phyloP scores from a whole-genome alignment of 208 protist species.

The Strigomonas oncopelti region DNA sequence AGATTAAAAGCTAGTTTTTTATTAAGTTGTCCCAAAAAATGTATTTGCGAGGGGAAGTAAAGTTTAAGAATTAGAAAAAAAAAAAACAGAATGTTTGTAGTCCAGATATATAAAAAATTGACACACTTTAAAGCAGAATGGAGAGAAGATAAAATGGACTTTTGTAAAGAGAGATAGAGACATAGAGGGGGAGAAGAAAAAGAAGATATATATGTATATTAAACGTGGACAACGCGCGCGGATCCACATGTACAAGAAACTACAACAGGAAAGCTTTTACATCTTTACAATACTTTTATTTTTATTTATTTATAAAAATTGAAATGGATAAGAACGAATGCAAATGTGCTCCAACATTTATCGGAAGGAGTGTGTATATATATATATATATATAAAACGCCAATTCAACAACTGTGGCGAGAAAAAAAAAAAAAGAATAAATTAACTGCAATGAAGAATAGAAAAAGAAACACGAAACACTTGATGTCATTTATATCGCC shows the following conservation, averaged over 20 bases:
- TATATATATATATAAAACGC: background rate
- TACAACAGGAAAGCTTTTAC: background rate
- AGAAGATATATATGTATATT: background rate
- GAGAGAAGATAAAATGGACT: background rate
- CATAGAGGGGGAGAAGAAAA: background rate
- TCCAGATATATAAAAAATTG: background rate
- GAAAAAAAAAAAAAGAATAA: slow-evolving; percentile 2
- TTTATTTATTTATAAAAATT: slow-evolving; percentile 1
- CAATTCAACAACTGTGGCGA: background rate
- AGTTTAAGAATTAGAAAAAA: slow-evolving; percentile 21
- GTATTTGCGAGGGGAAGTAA: background rate
- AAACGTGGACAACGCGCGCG: background rate
- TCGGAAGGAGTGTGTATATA: background rate
- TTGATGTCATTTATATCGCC: slow-evolving; percentile 1
- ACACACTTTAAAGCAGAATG: slow-evolving; percentile 12
- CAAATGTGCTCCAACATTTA: background rate
- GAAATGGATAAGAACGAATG: background rate
- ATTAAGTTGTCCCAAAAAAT: slow-evolving; percentile 7
- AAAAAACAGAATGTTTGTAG: background rate
- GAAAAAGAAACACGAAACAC: background rate
- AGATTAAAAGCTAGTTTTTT: background rate
- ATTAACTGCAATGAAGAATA: background rate
- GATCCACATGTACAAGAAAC: background rate
- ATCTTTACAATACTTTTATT: background rate
- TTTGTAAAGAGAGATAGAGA: background rate